Percentiles rank a stretch among this genome's conserved stretches.
Conservation (phyloP, 2,329 filamentous ascomycete species). For the Aureobasidium sp. region DNA sequence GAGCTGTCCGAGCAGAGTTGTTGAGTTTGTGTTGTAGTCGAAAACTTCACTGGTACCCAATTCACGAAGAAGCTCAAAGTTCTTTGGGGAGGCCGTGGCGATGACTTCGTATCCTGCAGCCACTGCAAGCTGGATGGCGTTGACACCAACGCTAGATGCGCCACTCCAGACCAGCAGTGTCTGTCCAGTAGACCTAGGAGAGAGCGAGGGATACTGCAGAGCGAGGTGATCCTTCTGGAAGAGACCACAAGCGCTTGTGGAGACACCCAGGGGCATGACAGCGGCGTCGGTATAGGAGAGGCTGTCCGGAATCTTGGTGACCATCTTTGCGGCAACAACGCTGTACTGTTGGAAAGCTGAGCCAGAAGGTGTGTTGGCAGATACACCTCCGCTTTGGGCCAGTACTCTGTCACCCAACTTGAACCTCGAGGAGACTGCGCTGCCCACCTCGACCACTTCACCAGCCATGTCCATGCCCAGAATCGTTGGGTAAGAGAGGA, state of each 20-base stretch:
- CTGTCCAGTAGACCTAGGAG: slow-evolving; percentile 22
- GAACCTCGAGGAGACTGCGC: slow-evolving; percentile 15
- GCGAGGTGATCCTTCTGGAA: slow-evolving; percentile 18
- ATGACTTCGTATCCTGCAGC: slow-evolving; percentile 40
- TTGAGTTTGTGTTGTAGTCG: slow-evolving; percentile 31
- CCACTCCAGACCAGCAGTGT: slow-evolving; percentile 45
- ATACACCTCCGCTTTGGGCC: slow-evolving; percentile 7
- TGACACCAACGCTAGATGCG: slow-evolving; percentile 37
- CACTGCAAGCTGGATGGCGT: slow-evolving; percentile 38
- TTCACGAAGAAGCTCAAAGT: slow-evolving; percentile 35
- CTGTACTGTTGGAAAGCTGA: slow-evolving; percentile 28
- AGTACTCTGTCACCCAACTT: slow-evolving; percentile 30
- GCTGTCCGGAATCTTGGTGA: slow-evolving; percentile 31
- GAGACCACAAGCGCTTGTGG: slow-evolving; percentile 28
- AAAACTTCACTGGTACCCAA: slow-evolving; percentile 39
- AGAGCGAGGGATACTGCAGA: slow-evolving; percentile 12
- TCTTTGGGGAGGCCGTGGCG: slow-evolving; percentile 34
- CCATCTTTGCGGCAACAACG: slow-evolving; percentile 23
- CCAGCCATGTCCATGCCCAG: slow-evolving; percentile 23
- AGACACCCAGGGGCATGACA: slow-evolving; percentile 36
- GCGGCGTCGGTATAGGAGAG: slow-evolving; percentile 30
- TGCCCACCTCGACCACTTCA: slow-evolving; percentile 26
- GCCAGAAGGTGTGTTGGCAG: not conserved
- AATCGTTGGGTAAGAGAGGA: slow-evolving; percentile 21
- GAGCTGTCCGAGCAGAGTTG: slow-evolving; percentile 25